phyloP scores from a whole-genome alignment of 768 basidiomycete genomes.

The Termitomyces sp. region DNA sequence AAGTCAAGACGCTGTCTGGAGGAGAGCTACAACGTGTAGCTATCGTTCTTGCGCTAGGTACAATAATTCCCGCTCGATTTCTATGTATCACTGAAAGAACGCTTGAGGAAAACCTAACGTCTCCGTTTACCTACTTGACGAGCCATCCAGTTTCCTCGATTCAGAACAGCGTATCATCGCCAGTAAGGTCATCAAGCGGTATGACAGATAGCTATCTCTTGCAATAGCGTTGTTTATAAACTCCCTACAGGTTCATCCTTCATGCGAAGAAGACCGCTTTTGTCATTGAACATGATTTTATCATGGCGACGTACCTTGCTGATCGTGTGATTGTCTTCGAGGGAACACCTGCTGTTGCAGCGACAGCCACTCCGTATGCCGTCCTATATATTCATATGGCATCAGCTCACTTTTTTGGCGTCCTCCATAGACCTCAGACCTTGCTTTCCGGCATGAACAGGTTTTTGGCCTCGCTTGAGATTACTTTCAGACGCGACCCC shows the following conservation, averaged over 20 bases:
- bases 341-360: constrained; percentile 78
- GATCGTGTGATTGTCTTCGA: constrained; percentile 95
- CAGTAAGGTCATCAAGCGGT: constrained; percentile 96
- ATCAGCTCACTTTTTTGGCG: not conserved
- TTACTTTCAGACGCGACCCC: constrained; percentile 97
- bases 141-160: constrained; percentile 89
- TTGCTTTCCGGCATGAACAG: constrained; percentile 96
- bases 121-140: constrained; percentile 91
- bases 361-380: constrained; percentile 86
- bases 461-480: constrained; percentile 92
- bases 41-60: constrained; percentile 88
- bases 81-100: not conserved
- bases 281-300: constrained; percentile 99
- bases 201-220: constrained; percentile 11
- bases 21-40: constrained; percentile 98
- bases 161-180: constrained; percentile 99
- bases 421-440: constrained; percentile 71
- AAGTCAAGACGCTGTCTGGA: constrained; percentile 96
- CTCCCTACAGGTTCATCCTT: constrained; percentile 68
- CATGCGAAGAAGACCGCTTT: constrained; percentile 98
- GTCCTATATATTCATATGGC: not conserved
- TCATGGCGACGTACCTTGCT: constrained; percentile 99
- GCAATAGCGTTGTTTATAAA: not conserved
- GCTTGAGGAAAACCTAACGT: constrained; percentile 64
- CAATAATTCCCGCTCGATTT: constrained; percentile 6